Base-by-base conservation (phyloP, 1,139 yeast genomes). In the Yamadazyma mexicana region DNA sequence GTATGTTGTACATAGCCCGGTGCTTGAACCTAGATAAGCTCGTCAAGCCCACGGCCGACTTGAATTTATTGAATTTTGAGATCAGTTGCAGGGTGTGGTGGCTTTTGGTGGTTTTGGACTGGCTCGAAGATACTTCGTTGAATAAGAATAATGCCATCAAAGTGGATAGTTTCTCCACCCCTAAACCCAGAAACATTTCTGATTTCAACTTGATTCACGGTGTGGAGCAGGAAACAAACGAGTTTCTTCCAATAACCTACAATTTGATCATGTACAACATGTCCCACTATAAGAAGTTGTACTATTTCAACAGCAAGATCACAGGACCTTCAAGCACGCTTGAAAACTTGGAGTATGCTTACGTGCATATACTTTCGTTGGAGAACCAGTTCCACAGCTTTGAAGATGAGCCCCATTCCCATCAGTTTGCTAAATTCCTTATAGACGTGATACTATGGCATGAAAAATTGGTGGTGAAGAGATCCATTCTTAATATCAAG, bases 81-180 rank as follows among this genome's bases (percentile, higher is more conserved):
- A 37, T 60, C 12, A 55, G 60, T 28, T 48, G 62, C 17, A 33
- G 63, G 22, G 48, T 59, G n/a, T 62, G 68, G 64, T 65, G 69
- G 69, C 32, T 55, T 2, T 48, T 64, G 18, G 54, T 62, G 6
- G 53, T 51, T 11, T 44, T 55, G 23, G 71, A 66, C 43, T 66
- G 71, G 71, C 50, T 54, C 30, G 67, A 65, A 36, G 61, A 55
- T 32, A 46, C 51, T 20, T 9, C 31, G 5, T 27, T 16, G 16
- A 57, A 55, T 30, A 40, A 65, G 15, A 47, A 49, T 30, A 47
- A 56, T 0, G 34, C 56, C 17, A 52, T 64, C 10, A 43, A 48
- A 5, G 36, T 48, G 3, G 42, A 40, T 11, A 51, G 56, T 15
- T 63, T 61, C 39, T 39, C 56, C 2, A 57, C 67, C 1, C 54